Percentiles rank a stretch among this genome's conserved stretches.
phyloP scores from a whole-genome alignment of 345 rosid genomes.

The Noccaea caerulescens region DNA sequence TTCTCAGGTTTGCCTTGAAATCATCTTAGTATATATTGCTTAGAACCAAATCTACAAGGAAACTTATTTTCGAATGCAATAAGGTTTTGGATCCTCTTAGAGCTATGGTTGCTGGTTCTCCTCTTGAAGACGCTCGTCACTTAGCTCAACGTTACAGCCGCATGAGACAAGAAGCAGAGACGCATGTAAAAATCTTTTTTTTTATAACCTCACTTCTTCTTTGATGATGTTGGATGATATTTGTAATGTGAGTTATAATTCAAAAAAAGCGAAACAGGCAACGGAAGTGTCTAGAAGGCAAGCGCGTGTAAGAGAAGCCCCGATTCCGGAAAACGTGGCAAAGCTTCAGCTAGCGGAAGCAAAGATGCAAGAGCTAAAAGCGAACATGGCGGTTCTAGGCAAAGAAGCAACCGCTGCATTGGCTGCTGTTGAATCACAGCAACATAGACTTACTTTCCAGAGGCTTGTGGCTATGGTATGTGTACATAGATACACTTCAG shows the following conservation, averaged over 20 bases:
- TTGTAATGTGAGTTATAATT: constrained; percentile 45
- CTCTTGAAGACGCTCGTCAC: constrained; percentile 94
- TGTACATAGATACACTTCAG: background rate
- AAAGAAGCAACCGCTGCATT: constrained; percentile 97
- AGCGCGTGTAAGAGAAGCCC: constrained; percentile 76
- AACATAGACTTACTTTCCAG: constrained; percentile 87
- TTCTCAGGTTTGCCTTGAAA: constrained; percentile 64
- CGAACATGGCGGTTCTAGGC: constrained; percentile 95
- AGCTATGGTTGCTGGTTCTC: constrained; percentile 77
- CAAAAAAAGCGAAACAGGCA: constrained; percentile 61
- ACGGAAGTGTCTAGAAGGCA: constrained; percentile 78
- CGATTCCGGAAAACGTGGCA: constrained; percentile 88
- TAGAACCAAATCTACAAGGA: background rate
- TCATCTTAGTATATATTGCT: background rate
- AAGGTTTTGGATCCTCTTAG: constrained; percentile 85
- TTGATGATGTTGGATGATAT: constrained; percentile 11
- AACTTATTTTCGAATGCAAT: background rate
- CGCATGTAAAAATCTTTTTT: constrained; percentile 55
- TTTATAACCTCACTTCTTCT: constrained; percentile 6
- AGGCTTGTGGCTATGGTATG: constrained; percentile 89
- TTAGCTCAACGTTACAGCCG: constrained; percentile 98
- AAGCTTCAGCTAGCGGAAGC: constrained; percentile 88
- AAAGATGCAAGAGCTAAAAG: constrained; percentile 78
- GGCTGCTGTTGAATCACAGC: constrained; percentile 96
- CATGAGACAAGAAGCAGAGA: constrained; percentile 98